These are phyloP conservation scores for Dioscorea dumetorum DNA, from an alignment of 106 monocot species.

Conservation along the genomic window DNA sequence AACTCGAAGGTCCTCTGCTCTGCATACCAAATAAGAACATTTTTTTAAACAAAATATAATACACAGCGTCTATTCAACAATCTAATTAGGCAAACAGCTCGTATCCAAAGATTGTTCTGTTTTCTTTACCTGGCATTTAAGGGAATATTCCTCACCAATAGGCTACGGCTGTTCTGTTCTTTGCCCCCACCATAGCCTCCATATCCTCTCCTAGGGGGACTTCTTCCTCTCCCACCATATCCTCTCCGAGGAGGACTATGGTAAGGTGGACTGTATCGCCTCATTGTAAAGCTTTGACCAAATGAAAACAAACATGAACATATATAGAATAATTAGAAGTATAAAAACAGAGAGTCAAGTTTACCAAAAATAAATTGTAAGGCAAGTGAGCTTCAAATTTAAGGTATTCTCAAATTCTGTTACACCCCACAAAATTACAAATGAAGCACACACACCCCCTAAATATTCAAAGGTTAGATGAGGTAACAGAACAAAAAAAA, in stretches of 20 bases:
- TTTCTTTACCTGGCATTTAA: slow-evolving; percentile 54
- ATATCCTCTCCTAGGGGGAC: slow-evolving; percentile 62
- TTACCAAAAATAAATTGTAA: too few relatives aligned
- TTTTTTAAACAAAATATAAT: not conserved
- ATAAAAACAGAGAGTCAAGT: too few relatives aligned
- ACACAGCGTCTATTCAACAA: not conserved
- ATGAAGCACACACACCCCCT: too few relatives aligned
- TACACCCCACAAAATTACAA: too few relatives aligned
- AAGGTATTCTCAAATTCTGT: too few relatives aligned
- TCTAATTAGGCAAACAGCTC: not conserved
- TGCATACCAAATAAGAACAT: slow-evolving; percentile 5
- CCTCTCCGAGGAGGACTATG: slow-evolving; percentile 77
- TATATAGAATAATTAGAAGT: too few relatives aligned
- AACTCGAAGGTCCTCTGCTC: slow-evolving; percentile 52
- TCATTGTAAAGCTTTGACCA: slow-evolving; percentile 27
- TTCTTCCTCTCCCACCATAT: slow-evolving; percentile 70
- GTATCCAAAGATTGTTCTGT: not conserved
- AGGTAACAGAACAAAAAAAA: too few relatives aligned
- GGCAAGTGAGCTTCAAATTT: too few relatives aligned
- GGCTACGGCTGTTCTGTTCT: slow-evolving; percentile 42
- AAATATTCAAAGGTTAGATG: too few relatives aligned
- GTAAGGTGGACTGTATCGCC: slow-evolving; percentile 77
- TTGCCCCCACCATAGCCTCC: slow-evolving; percentile 51
- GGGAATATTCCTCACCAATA: slow-evolving; percentile 88
- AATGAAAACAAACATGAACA: not conserved